Evolutionary conservation across 306 rosid species (phyloP), one percentile per base, ranked within the genome.

Genomic region (Trifolium fragiferum): DNA sequence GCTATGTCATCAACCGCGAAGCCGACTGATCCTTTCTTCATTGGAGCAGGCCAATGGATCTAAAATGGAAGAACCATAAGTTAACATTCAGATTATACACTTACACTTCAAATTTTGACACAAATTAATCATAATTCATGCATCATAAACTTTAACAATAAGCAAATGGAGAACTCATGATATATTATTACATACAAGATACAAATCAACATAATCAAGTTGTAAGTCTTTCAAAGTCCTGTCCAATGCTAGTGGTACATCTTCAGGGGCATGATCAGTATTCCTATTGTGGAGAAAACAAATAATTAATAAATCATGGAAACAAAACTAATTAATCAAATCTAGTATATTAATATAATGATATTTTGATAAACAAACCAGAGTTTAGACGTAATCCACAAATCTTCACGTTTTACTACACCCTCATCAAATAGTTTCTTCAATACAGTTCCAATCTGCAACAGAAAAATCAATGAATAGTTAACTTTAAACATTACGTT

Each of bases 361-460:
- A n/a, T n/a, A n/a, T n/a, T n/a, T 51, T 51, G 3, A 53, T 38
- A 58, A 38, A 73, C 27, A 41, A 85, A 89, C 98, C 97, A 87
- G 53, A 89, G 88, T 87, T 85, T 93, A 4, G 98, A 93, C 38
- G 98, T 91, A 82, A 91, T 89, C 92, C 93, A 93, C 82, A 91
- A 83, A 77, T 91, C 96, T 82, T 89, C 97, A 0, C 96, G 92
- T 82, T 89, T 93, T 69, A 91, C 90, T 23, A 85, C 83, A 14
- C 90, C 93, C 66, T 86, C 96, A 41, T 91, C 87, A 72, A 89
- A 91, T 49, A 93, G 79, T 66, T 89, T 86, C 81, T 85, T 88
- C 71, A 91, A 76, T 53, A 81, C 86, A 9, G 64, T 69, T 40
- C 98, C 97, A 76, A 93, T 88, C 98, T 93, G 75, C n/a, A 53